Conservation (phyloP, 306 rosid genomes). For the Inga leiocalycina region DNA sequence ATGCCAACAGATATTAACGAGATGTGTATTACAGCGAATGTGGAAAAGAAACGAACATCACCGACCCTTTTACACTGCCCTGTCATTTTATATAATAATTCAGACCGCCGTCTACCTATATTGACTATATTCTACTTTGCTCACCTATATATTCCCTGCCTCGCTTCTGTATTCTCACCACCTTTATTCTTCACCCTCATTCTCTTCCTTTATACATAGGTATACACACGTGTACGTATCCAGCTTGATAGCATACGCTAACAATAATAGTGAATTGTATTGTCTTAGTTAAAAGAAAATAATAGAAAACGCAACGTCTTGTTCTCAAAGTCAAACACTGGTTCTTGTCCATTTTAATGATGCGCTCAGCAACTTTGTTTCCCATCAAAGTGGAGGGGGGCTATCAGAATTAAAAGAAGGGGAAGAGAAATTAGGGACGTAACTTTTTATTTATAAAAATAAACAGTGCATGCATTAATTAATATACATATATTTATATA, state of each 20-base stretch:
- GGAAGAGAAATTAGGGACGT: not conserved
- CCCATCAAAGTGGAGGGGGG: not conserved
- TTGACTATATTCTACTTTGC: not conserved
- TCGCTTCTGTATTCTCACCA: constrained; percentile 17
- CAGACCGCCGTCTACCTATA: not conserved
- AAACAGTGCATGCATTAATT: not conserved
- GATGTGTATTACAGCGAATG: not conserved
- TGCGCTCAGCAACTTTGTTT: constrained; percentile 7
- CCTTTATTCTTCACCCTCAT: constrained; percentile 18
- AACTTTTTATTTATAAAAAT: not conserved
- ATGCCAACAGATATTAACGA: not conserved
- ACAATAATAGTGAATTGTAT: not conserved
- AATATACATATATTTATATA: not conserved
- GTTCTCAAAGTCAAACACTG: constrained; percentile 14
- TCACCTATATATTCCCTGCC: constrained; percentile 42
- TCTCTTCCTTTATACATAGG: constrained; percentile 4
- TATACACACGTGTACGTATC: not conserved
- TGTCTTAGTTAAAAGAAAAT: not conserved
- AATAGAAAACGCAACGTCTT: not conserved
- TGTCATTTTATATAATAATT: not conserved
- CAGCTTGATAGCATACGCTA: not conserved
- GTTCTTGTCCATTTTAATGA: not conserved
- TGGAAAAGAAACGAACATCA: not conserved
- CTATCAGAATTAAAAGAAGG: not conserved
- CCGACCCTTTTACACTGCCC: not conserved